Percentiles rank a stretch among this genome's conserved stretches.
Evolutionary conservation across 495 filamentous ascomycete species (phyloP).

Genomic region (Aspergillus sclerotioniger): DNA sequence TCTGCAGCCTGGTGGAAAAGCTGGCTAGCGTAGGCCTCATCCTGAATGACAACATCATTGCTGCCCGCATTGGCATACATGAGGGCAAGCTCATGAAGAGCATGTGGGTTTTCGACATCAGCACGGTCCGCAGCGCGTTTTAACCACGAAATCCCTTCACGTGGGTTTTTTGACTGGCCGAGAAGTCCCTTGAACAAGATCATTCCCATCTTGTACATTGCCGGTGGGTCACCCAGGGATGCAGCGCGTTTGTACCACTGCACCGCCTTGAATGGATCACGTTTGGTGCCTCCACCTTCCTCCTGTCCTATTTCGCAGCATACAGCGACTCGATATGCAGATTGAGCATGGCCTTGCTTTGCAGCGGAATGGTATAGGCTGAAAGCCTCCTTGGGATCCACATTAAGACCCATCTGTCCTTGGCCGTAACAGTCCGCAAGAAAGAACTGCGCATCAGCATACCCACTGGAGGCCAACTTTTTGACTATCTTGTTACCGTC

Average conservation of each 20-base stretch:
- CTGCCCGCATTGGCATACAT: constrained; percentile 72
- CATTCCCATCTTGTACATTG: constrained; percentile 98
- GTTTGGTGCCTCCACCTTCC: constrained; percentile 85
- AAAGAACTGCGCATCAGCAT: constrained; percentile 89
- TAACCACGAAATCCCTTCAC: constrained; percentile 85
- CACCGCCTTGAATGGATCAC: constrained; percentile 88
- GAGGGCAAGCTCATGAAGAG: constrained; percentile 86
- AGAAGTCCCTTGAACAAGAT: constrained; percentile 92
- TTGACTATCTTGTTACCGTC: constrained; percentile 90
- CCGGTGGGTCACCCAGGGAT: constrained; percentile 81
- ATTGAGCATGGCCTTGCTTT: constrained; percentile 78
- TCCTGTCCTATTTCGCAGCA: constrained; percentile 97
- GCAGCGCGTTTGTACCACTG: constrained; percentile 98
- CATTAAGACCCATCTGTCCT: constrained; percentile 65
- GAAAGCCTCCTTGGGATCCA: constrained; percentile 88
- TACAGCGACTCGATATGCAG: constrained; percentile 92
- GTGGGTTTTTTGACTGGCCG: constrained; percentile 77
- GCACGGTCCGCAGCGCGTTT: constrained; percentile 90
- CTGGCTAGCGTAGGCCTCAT: constrained; percentile 72
- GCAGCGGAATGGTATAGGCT: constrained; percentile 89
- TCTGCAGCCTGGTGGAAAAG: constrained; percentile 87
- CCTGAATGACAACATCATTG: constrained; percentile 70
- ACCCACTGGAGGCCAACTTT: constrained; percentile 67
- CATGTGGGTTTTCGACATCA: constrained; percentile 88
- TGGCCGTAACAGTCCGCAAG: constrained; percentile 86